Evolutionary conservation across 768 basidiomycete genomes (phyloP).

Genomic region (Sarcomyxa edulis): DNA sequence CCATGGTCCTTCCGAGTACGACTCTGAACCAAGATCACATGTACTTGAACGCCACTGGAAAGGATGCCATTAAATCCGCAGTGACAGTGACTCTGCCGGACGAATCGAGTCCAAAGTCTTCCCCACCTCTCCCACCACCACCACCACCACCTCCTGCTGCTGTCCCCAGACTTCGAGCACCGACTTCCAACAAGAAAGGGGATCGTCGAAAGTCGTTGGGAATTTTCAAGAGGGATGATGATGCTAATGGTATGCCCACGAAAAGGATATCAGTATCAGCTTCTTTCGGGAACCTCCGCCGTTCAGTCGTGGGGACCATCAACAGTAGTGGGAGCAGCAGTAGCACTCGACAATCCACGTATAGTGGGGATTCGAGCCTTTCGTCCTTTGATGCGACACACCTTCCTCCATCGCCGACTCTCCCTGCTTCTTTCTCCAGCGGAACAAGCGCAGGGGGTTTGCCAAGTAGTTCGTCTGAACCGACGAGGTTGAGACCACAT

Average conservation of each 20-base stretch:
- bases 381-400: constrained; percentile 25
- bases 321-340: too few species aligned
- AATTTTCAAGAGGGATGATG: constrained; percentile 2
- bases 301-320: constrained; percentile 38
- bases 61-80: not conserved
- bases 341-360: constrained; percentile 18
- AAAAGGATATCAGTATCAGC: constrained; percentile 20
- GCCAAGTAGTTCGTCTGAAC: too few species aligned
- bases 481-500: too few species aligned
- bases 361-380: constrained; percentile 13
- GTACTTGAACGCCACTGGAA: not conserved
- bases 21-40: not conserved
- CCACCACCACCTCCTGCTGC: too few species aligned
- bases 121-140: not conserved
- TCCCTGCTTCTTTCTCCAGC: constrained; percentile 15
- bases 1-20: not conserved
- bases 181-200: not conserved
- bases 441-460: not conserved
- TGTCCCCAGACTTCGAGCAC: not conserved
- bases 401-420: constrained; percentile 33
- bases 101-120: too few species aligned
- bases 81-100: not conserved
- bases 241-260: not conserved
- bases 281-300: constrained; percentile 40
- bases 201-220: constrained; percentile 4